Base-by-base conservation (phyloP, 2,329 filamentous ascomycete species). In the Camillea tinctor region DNA sequence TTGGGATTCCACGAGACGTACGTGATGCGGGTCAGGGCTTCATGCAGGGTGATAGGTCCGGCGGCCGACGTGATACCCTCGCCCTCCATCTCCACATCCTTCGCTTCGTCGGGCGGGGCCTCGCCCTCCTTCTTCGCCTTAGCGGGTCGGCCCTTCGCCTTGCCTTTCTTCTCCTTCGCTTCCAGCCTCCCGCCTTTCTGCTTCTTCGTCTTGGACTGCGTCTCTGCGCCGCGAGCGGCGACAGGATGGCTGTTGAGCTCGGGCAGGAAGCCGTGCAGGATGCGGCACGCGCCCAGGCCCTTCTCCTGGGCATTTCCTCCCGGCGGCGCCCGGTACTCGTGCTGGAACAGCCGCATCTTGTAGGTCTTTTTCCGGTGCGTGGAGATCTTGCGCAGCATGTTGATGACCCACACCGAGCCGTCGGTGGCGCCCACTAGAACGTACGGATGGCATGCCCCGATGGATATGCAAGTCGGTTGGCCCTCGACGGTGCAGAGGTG, bases 1-100 rank as follows among this genome's bases (percentile, higher is more conserved):
- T 91, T 90, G 1, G 88, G 86, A 68, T 91, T 91, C 88, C 88
- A 91, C 49, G 82, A 81, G 22, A 89, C 76, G 1, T 81, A 78
- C 4, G 86, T 86, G 64, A 91, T 77, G 52, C 87, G 81, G 9
- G 85, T 88, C 63, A 82, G 76, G 53, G 88, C 83, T 58, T 91
- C 88, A 66, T 87, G 83, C 11, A 89, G 78, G 4, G 82, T 75
- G 4, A 78, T 77, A 44, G 80, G 75, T 4, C 76, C 77, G 0
- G 79, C 58, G 3, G 64, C 61, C 59, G 64, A 63, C 4, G 61
- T 65, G 57, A 71, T 67, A 8, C 59, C 62, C 49, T 61, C 55
- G 52, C 65, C 69, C 20, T 67, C 68, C 13, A 65, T 61, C n/a
- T 65, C 66, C 5, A 69, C 68, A 1, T 66, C 70, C 9, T 71